A percentile compares a stretch with the other conserved stretches of the same genome.
phyloP scores from a whole-genome alignment of 164 flowering plant genomes.

The Sedum album region DNA sequence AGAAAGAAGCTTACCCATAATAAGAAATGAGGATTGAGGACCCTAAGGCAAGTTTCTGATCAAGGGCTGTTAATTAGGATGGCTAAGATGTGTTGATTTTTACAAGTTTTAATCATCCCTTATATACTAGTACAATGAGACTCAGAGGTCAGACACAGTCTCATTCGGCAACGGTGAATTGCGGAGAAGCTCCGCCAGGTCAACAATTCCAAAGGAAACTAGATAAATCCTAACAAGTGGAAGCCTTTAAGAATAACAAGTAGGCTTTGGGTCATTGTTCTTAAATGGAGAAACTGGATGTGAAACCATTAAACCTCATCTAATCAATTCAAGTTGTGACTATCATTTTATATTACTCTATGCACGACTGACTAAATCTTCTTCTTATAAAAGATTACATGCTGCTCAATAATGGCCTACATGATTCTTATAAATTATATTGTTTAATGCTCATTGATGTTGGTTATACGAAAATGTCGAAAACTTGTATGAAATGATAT shows the following conservation, averaged over 20 bases:
- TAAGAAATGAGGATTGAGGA: background rate
- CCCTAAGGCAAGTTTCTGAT: background rate
- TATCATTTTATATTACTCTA: background rate
- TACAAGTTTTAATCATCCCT: background rate
- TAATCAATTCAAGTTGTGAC: background rate
- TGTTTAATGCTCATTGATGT: no score
- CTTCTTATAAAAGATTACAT: background rate
- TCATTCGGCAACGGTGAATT: background rate
- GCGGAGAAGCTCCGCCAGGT: background rate
- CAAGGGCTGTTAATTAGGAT: background rate
- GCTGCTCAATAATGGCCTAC: no score
- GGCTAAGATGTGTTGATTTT: background rate
- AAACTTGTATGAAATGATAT: no score
- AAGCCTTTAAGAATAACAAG: background rate
- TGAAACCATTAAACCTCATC: background rate
- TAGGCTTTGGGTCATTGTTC: background rate
- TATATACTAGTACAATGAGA: background rate
- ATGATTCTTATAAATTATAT: no score
- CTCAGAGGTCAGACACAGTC: background rate
- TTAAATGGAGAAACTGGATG: background rate
- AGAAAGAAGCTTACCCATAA: background rate
- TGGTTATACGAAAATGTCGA: no score
- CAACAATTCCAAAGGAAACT: background rate
- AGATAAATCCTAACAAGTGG: background rate
- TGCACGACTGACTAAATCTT: background rate